Evolutionary conservation across 768 basidiomycete genomes (phyloP), one percentile per base, ranked within the genome.

Genomic region (Sarcodon aspratus): DNA sequence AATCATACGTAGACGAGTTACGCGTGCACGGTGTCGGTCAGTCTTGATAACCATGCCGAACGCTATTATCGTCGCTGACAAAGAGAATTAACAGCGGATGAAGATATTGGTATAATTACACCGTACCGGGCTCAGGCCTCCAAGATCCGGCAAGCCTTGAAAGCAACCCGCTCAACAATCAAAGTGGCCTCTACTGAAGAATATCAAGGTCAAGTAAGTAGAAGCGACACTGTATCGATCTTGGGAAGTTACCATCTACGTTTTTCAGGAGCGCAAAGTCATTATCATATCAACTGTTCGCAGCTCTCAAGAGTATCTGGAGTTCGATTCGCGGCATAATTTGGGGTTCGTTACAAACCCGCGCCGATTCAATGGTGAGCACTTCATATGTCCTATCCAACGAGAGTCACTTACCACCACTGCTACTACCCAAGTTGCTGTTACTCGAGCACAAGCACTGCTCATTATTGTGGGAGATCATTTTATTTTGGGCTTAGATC

Each of bases 381-480:
- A 3, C 1, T n/a, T 33, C 7, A 12, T 35, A 15, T 32, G 21
- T 33, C 31, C 9, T 31, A 10, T 32, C 6, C 21, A 13, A 15
- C 18, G 9, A n/a, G n/a, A n/a, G n/a, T n/a, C n/a, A n/a, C 15
- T 13, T 35, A 27, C 21, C 21, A 27, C 2, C 21, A 27, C 21
- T n/a, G n/a, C n/a, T 27, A 27, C 21, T 5, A 27, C 5, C 21
- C 21, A 27, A 80, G 78, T 83, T 9, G 78, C 80, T 3, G 63
- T 82, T 11, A 83, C 81, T 0, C 71, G 80, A 37, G 79, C 80
- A 0, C 66, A 79, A 53, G 75, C 79, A 0, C 63, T 83, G 1
- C 64, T 83, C 7, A 70, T 82, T 57, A 64, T 82, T 44, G 59
- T 83, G 21, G 80, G 81, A 3, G 74, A 82, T 51, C 76, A 79